Base-by-base conservation (phyloP, 78 protist species). In the Dictyostelium purpureum region DNA sequence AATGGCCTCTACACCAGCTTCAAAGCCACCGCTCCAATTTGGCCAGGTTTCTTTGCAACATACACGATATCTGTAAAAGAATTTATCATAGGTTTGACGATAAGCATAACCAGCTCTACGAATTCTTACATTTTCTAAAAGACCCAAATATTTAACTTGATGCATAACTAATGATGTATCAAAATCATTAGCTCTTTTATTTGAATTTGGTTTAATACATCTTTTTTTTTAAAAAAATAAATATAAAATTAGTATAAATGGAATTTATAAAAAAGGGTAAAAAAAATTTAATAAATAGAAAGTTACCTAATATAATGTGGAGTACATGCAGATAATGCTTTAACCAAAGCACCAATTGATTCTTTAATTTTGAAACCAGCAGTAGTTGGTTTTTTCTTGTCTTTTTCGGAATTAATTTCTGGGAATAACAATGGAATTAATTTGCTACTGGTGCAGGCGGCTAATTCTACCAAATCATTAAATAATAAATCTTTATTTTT, bases 71-170 rank as follows among this genome's bases (percentile, higher is more conserved):
- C 98, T 71, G 59, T 94, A 70, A 35, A 95, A 56, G 94, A 97
- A 95, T 77, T 94, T 96, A 51, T 94, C 98, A 38, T 93, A 97
- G 43, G 82, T 67, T 51, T 87, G 90, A 54, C 98, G 93, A 59
- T 91, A 96, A 12, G 98, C 98, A 77, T 87, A 97, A 31, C 99
- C 99, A 6, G 98, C 97, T 35, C 99, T 87, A 42, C 98, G 74
- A 19, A 97, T 96, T 26, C 96, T 79, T 1, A 96, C 89, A 91
- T 95, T 96, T 40, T 97, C 98, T 19, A 97, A 79, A 21, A 97
- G 93, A 33, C 98, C 98, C 37, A 97, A 88, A 66, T 97, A 94
- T 59, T 94, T 87, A 43, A 95, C 97, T 38, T 93, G 96, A 79
- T 93, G 94, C 88, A 85, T 79, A 28, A 93, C 96, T 26, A 83